These are phyloP conservation scores for Pythium dissimile DNA, from an alignment of 352 stramenopile species.

Conservation along the genomic window DNA sequence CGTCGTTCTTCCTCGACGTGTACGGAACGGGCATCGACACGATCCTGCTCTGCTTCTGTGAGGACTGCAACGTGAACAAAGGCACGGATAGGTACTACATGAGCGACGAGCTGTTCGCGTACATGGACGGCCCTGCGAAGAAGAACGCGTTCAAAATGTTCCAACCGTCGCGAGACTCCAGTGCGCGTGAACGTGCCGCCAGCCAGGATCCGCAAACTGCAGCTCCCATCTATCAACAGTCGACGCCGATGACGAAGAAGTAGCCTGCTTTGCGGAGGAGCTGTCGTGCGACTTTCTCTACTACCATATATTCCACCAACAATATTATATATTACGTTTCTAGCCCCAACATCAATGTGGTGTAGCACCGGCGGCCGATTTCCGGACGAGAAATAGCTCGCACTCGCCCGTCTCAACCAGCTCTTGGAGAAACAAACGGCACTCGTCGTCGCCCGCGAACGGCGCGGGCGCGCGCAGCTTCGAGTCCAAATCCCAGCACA, in stretches of 20 bases:
- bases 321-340: too few relatives aligned
- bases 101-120: constrained; percentile 79
- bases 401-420: constrained; percentile 67
- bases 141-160: constrained; percentile 70
- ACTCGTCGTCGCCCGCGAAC: constrained; percentile 46
- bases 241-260: constrained; percentile 19
- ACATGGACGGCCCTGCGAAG: constrained; percentile 72
- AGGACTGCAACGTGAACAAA: constrained; percentile 84
- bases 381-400: constrained; percentile 54
- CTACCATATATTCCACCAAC: too few relatives aligned
- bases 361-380: too few relatives aligned
- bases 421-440: constrained; percentile 57
- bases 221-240: constrained; percentile 17
- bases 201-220: constrained; percentile 13
- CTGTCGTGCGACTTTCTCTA: too few relatives aligned
- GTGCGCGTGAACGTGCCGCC: constrained; percentile 14
- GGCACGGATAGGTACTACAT: constrained; percentile 77
- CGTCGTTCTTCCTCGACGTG: constrained; percentile 78
- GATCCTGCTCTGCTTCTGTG: constrained; percentile 85
- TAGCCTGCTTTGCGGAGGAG: too few relatives aligned
- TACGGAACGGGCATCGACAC: constrained; percentile 85
- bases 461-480: constrained; percentile 50
- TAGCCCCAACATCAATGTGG: too few relatives aligned
- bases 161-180: constrained; percentile 29
- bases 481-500: constrained; percentile 80